Percentiles rank a stretch among this genome's conserved stretches.
Evolutionary conservation across 306 rosid genomes (phyloP).

Genomic region (Cajanus cajan): DNA sequence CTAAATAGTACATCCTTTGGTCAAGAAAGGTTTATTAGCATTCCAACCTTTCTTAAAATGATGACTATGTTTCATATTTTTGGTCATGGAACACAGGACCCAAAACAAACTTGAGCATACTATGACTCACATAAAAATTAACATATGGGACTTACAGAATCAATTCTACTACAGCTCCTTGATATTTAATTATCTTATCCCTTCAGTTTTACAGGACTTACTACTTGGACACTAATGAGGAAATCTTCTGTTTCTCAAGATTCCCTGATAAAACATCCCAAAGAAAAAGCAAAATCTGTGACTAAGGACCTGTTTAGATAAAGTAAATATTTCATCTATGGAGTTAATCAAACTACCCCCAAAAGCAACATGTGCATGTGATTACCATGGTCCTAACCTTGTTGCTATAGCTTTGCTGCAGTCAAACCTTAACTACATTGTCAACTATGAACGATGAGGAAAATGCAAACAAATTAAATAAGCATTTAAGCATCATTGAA

Average conservation of each 20-base stretch:
- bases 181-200: not conserved
- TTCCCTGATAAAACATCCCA: not conserved
- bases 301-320: too few relatives aligned
- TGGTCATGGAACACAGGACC: not conserved
- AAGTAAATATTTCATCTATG: too few relatives aligned
- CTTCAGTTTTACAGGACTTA: not conserved
- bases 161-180: not conserved
- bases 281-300: slow-evolving; percentile 1
- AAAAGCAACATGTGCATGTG: not conserved
- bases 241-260: not conserved
- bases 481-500: not conserved
- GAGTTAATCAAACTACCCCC: not conserved
- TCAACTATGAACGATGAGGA: not conserved
- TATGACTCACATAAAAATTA: not conserved
- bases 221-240: not conserved
- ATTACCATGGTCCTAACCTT: slow-evolving; percentile 10
- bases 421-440: slow-evolving; percentile 10
- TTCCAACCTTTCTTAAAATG: not conserved
- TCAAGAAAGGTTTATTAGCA: not conserved
- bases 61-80: slow-evolving; percentile 1
- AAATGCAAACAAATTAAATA: not conserved
- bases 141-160: not conserved
- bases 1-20: not conserved
- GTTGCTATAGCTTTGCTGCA: not conserved
- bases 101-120: not conserved